Percentiles rank a stretch among this genome's conserved stretches.
Conservation (phyloP, 345 rosid genomes). For the Eucalyptus erythrocorys region DNA sequence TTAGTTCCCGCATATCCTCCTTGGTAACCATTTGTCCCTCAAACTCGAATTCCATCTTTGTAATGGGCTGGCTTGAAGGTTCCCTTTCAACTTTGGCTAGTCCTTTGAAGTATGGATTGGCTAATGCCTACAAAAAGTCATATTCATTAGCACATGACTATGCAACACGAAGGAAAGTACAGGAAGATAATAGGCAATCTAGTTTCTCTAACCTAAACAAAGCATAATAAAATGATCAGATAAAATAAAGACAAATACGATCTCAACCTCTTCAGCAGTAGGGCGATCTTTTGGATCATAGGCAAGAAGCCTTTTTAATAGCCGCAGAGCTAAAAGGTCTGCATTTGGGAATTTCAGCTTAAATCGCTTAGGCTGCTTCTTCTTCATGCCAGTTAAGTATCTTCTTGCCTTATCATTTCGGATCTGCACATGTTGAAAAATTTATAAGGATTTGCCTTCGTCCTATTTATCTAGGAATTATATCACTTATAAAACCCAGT, state of each 20-base stretch:
- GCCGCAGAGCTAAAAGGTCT: conserved; percentile 58
- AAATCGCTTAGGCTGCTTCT: conserved; percentile 56
- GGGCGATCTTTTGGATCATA: conserved; percentile 87
- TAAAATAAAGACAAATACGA: background rate
- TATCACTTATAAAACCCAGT: background rate
- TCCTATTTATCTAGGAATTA: background rate
- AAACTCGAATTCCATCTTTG: conserved; percentile 92
- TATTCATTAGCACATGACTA: background rate
- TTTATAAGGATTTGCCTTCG: background rate
- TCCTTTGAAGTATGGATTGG: conserved; percentile 82
- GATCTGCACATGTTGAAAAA: conserved; percentile 20
- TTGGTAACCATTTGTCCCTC: conserved; percentile 79
- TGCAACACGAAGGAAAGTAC: background rate
- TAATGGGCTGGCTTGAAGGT: conserved; percentile 75
- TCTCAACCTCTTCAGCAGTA: conserved; percentile 67
- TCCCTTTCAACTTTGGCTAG: conserved; percentile 83
- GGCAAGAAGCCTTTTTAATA: conserved; percentile 72
- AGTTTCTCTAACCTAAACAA: background rate
- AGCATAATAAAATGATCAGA: background rate
- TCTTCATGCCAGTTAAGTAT: conserved; percentile 80
- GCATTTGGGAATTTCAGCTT: conserved; percentile 69
- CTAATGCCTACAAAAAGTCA: conserved; percentile 41
- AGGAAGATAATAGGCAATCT: too few species aligned
- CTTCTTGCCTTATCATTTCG: conserved; percentile 90
- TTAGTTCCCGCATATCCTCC: conserved; percentile 76